These are phyloP conservation scores for Tillandsia fasciculata DNA, from an alignment of 176 grass and related monocot species.

Conservation along the genomic window DNA sequence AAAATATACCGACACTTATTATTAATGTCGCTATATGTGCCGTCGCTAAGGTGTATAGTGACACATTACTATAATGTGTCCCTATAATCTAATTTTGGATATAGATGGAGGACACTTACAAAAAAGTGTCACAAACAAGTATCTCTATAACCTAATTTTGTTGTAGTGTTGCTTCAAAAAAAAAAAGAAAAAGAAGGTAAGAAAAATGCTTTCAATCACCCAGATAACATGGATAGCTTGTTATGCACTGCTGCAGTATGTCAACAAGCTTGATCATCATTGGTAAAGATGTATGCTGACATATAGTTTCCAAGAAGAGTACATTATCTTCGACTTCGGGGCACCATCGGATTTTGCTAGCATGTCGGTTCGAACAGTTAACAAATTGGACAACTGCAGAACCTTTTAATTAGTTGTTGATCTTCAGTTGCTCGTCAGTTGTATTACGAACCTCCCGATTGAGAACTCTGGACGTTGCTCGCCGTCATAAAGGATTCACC, in stretches of 20 bases:
- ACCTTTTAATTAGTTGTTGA: neutral
- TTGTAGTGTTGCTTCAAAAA: no score
- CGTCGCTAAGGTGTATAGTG: no score
- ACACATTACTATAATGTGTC: no score
- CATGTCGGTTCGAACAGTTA: neutral
- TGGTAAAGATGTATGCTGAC: neutral
- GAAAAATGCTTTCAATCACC: no score
- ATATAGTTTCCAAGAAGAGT: neutral
- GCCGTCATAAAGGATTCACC: constrained; percentile 88
- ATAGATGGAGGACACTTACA: no score
- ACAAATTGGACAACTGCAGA: neutral
- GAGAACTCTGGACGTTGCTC: constrained; percentile 19
- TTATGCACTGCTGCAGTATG: neutral
- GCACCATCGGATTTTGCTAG: neutral
- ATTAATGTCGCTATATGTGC: no score
- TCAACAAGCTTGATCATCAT: neutral
- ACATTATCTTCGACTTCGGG: neutral
- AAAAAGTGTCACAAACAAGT: no score
- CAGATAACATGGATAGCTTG: no score
- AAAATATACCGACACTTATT: no score
- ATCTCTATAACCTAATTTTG: no score
- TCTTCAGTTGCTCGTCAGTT: neutral
- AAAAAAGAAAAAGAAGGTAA: no score
- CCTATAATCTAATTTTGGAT: no score
- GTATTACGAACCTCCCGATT: neutral